Conservation (phyloP, 768 basidiomycete genomes). For the Dacryopinax primogenitus region DNA sequence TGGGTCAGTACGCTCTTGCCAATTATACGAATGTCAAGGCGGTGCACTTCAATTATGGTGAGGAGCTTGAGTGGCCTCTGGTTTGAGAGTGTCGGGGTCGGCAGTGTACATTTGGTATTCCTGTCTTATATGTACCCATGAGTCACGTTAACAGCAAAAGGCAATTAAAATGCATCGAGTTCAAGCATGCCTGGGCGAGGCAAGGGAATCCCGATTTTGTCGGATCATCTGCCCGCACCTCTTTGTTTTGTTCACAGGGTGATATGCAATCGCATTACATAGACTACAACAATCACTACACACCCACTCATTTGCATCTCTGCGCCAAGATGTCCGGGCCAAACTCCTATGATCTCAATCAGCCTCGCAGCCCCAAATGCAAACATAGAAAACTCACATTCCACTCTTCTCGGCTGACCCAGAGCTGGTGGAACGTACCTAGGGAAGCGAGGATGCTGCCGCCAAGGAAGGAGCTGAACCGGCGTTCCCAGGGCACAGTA, state of each 20-base stretch:
- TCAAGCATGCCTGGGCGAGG: background rate
- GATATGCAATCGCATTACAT: conserved; percentile 1
- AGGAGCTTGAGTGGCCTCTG: conserved; percentile 14
- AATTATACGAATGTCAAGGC: conserved; percentile 76
- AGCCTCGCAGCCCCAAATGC: background rate
- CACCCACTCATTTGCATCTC: background rate
- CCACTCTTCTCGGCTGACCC: conserved; percentile 92
- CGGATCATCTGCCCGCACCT: no score
- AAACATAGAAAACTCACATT: conserved; percentile 40
- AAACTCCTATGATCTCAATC: background rate
- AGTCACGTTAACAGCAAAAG: background rate
- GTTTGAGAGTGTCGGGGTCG: background rate
- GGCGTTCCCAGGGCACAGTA: conserved; percentile 77
- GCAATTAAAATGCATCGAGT: background rate
- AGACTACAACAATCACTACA: background rate
- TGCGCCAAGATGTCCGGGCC: conserved; percentile 1
- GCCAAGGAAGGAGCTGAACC: conserved; percentile 89
- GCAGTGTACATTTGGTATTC: background rate
- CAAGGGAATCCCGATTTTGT: no score
- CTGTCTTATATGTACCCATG: background rate
- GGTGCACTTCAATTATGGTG: conserved; percentile 62
- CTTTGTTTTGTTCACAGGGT: no score
- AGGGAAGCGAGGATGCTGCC: conserved; percentile 88
- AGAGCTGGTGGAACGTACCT: conserved; percentile 94
- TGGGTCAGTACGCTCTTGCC: conserved; percentile 71